phyloP scores from a whole-genome alignment of 1,284 basidiomycete species.

The Boletus holoroseus region DNA sequence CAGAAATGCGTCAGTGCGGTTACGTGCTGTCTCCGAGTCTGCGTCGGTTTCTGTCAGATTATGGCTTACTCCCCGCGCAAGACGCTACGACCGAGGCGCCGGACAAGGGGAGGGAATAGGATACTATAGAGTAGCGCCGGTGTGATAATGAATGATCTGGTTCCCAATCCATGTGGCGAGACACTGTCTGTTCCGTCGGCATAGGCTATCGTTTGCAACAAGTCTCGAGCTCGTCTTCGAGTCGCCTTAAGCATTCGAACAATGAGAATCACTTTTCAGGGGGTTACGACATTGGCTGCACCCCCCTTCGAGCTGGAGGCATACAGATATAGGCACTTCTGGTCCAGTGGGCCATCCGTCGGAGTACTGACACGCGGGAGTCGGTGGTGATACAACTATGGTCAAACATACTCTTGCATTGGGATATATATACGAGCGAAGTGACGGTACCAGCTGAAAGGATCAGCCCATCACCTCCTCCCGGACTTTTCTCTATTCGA shows the following conservation, averaged over 20 bases:
- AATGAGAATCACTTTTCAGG: background rate
- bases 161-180: background rate
- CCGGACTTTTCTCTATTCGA: conserved; percentile 17
- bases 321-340: conserved; percentile 10
- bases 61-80: conserved; percentile 8
- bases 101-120: background rate
- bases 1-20: conserved; percentile 61
- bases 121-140: background rate
- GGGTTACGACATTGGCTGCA: background rate
- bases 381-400: conserved; percentile 1
- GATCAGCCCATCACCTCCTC: conserved; percentile 23
- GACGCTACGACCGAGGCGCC: background rate
- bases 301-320: background rate
- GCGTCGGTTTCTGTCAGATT: conserved; percentile 30
- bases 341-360: background rate
- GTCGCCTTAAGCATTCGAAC: background rate
- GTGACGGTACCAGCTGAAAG: conserved; percentile 21
- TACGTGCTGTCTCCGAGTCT: conserved; percentile 37
- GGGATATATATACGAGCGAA: conserved; percentile 31
- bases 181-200: background rate
- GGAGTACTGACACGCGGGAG: background rate
- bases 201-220: background rate
- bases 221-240: background rate
- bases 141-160: background rate
- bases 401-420: conserved; percentile 32